These are phyloP conservation scores for Backusella macrospora DNA, from an alignment of 192 early-diverging fungal species.

Conservation along the genomic window DNA sequence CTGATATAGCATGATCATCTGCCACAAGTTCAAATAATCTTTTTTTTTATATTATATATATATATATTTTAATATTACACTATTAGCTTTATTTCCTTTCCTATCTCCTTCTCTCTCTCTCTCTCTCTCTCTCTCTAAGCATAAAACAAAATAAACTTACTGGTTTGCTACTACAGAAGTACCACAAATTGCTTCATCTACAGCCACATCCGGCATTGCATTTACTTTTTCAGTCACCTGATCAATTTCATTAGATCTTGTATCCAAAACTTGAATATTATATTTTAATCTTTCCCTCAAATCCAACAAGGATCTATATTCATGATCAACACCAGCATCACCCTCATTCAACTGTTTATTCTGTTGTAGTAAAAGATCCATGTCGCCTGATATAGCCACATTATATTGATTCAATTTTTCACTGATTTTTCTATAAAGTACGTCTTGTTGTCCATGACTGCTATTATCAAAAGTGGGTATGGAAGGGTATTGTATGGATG, in stretches of 20 bases:
- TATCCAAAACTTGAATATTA: constrained; percentile 67
- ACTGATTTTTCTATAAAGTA: constrained; percentile 63
- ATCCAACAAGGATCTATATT: constrained; percentile 58
- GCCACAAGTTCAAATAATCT: constrained; percentile 84
- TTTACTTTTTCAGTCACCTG: constrained; percentile 50
- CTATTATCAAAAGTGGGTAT: constrained; percentile 9
- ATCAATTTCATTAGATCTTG: constrained; percentile 61
- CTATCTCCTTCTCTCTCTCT: too few species aligned
- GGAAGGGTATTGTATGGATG: background rate
- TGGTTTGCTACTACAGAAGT: constrained; percentile 70
- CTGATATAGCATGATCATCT: constrained; percentile 88
- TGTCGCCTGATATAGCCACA: constrained; percentile 58
- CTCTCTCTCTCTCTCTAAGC: background rate
- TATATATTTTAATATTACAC: background rate
- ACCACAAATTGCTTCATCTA: constrained; percentile 63
- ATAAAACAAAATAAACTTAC: constrained; percentile 51
- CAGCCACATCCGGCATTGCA: constrained; percentile 59
- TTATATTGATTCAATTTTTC: constrained; percentile 57
- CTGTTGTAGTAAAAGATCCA: constrained; percentile 65
- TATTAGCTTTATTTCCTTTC: background rate
- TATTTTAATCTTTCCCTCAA: constrained; percentile 61
- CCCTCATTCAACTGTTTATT: constrained; percentile 74
- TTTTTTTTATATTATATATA: constrained; percentile 37
- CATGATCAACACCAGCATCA: constrained; percentile 62
- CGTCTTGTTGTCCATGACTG: constrained; percentile 51